Evolutionary conservation across 805 yeast genomes (phyloP).

Genomic region (Debaryomyces hansenii): DNA sequence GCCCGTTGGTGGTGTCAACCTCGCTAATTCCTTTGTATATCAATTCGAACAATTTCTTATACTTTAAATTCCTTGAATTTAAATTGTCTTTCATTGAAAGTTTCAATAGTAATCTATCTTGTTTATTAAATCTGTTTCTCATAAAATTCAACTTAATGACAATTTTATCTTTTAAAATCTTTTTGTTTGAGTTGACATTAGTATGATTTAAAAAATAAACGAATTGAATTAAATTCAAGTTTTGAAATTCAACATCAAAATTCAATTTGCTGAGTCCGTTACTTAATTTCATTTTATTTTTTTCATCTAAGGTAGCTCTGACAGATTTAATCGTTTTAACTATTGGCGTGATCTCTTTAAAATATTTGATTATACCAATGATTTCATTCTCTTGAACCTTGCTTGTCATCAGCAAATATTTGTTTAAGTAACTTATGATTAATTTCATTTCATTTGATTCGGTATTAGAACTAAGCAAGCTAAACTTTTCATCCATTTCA

Average conservation of each 20-base stretch:
- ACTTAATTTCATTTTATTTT: conserved; percentile 14
- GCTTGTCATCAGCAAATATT: conserved; percentile 6
- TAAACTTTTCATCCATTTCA: conserved; percentile 11
- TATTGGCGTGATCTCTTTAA: conserved; percentile 32
- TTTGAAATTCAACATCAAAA: conserved; percentile 31
- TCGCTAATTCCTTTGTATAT: conserved; percentile 27
- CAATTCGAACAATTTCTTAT: conserved; percentile 37
- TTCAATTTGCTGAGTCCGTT: conserved; percentile 33
- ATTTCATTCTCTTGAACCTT: conserved; percentile 16
- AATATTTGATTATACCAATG: conserved; percentile 33
- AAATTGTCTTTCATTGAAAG: conserved; percentile 39
- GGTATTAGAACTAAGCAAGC: conserved; percentile 12
- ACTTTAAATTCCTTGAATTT: conserved; percentile 35
- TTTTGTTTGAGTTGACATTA: conserved; percentile 26
- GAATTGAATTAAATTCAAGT: conserved; percentile 31
- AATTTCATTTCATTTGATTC: conserved; percentile 12
- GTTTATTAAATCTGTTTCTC: conserved; percentile 29
- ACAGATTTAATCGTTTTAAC: conserved; percentile 22
- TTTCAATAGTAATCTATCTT: conserved; percentile 19
- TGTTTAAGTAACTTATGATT: conserved; percentile 13
- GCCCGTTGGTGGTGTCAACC: conserved; percentile 12
- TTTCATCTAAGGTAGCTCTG: conserved; percentile 10
- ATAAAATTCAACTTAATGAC: conserved; percentile 25
- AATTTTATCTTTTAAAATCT: conserved; percentile 35
- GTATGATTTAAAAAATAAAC: conserved; percentile 29